Conservation (phyloP, 352 stramenopile genomes). For the Globisporangium polare region DNA sequence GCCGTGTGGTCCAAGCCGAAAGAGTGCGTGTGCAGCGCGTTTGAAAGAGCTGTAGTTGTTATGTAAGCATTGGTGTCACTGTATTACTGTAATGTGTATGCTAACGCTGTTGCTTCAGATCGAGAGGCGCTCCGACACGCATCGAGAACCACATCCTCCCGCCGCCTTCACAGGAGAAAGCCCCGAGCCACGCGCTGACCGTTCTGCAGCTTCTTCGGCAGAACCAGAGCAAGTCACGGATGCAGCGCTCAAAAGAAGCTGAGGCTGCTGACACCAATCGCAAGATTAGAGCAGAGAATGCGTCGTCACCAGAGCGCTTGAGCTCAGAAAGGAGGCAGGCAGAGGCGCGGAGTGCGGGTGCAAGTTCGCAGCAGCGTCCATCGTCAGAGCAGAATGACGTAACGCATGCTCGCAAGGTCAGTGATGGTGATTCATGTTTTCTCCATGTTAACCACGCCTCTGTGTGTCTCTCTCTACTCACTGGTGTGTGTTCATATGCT, state of each 20-base stretch:
- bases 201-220: slow-evolving; percentile 33
- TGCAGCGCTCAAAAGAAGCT: neutral
- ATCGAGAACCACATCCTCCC: slow-evolving; percentile 50
- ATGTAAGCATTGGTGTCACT: neutral
- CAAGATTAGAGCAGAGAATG: neutral
- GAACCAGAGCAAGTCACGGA: neutral
- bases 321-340: neutral
- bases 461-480: neutral
- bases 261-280: neutral
- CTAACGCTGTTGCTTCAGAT: neutral
- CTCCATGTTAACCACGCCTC: too few relatives aligned
- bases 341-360: neutral
- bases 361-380: neutral
- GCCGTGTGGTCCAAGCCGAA: slow-evolving; percentile 51
- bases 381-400: neutral
- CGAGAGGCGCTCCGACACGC: slow-evolving; percentile 8
- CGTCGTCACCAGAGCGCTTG: neutral
- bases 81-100: neutral
- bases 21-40: slow-evolving; percentile 13
- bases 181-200: slow-evolving; percentile 24
- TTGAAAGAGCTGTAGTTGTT: neutral
- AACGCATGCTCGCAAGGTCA: neutral
- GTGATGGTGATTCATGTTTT: neutral
- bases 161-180: neutral
- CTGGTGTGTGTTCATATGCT: neutral